phyloP scores from a whole-genome alignment of 1,284 basidiomycete genomes.

The Ganoderma sinense region DNA sequence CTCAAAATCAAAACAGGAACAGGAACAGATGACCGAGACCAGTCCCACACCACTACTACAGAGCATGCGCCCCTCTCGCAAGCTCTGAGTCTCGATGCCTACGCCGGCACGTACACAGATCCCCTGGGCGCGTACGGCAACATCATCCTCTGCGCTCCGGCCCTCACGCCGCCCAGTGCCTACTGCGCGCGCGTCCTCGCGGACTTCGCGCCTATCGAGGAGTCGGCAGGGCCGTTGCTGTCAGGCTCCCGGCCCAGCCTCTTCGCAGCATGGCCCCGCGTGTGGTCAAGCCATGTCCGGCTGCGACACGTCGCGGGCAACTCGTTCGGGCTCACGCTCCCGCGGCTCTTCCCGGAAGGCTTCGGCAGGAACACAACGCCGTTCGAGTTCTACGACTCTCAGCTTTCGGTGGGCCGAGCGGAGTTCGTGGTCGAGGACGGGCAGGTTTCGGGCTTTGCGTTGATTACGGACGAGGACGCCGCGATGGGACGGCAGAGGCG shows the following conservation, averaged over 20 bases:
- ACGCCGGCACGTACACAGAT: slow-evolving; percentile 43
- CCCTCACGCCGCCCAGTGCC: slow-evolving; percentile 28
- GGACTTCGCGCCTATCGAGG: slow-evolving; percentile 33
- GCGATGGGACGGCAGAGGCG: slow-evolving; percentile 9
- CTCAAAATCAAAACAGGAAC: background rate
- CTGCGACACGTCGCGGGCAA: slow-evolving; percentile 24
- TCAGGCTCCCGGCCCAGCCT: slow-evolving; percentile 5
- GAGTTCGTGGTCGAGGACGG: slow-evolving; percentile 30
- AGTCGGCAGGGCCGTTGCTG: background rate
- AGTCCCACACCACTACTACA: background rate
- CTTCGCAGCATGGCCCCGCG: slow-evolving; percentile 33
- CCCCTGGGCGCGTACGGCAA: slow-evolving; percentile 41
- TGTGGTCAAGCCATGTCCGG: slow-evolving; percentile 39
- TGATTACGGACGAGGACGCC: slow-evolving; percentile 18
- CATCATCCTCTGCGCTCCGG: slow-evolving; percentile 43
- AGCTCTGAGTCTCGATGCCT: slow-evolving; percentile 7
- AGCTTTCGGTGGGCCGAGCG: slow-evolving; percentile 18
- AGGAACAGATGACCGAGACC: background rate
- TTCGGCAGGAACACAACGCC: slow-evolving; percentile 38
- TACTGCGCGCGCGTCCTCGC: slow-evolving; percentile 35
- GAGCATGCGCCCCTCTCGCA: slow-evolving; percentile 12
- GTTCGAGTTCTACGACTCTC: slow-evolving; percentile 34
- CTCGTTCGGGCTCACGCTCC: slow-evolving; percentile 29
- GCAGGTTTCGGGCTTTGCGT: slow-evolving; percentile 10
- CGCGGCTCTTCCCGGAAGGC: slow-evolving; percentile 36